Percentiles rank a stretch among this genome's conserved stretches.
Evolutionary conservation across 768 basidiomycete genomes (phyloP).

Genomic region (Amanita pseudoporphyria): DNA sequence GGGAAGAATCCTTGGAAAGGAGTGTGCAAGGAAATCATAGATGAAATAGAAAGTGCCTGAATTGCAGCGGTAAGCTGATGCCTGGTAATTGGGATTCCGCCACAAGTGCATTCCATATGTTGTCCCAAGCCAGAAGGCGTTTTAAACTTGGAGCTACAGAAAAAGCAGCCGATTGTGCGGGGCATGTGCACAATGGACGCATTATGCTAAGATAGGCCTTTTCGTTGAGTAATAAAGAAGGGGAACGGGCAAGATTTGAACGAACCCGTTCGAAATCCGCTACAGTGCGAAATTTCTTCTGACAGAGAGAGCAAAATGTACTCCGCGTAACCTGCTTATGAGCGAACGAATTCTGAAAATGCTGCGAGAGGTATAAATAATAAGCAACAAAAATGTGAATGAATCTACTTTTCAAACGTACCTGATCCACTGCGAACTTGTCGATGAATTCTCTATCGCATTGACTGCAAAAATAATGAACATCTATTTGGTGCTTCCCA

Average conservation of each 20-base stretch:
- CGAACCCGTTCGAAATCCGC: neutral
- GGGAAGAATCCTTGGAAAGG: conserved; percentile 16
- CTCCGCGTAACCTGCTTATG: neutral
- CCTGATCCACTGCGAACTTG: conserved; percentile 1
- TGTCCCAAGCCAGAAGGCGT: conserved; percentile 25
- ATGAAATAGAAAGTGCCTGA: conserved; percentile 21
- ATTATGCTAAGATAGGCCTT: neutral
- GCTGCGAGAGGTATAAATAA: neutral
- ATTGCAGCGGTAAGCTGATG: conserved; percentile 27
- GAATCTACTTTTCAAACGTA: neutral
- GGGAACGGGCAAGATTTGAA: neutral
- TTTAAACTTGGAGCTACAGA: conserved; percentile 23
- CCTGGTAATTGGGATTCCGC: conserved; percentile 19
- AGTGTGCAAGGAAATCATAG: conserved; percentile 26
- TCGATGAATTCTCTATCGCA: no score
- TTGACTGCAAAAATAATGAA: no score
- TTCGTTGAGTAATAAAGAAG: neutral
- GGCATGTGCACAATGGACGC: neutral
- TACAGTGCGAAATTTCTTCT: neutral
- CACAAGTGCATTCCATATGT: conserved; percentile 32
- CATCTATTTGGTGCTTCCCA: neutral
- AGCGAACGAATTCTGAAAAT: neutral
- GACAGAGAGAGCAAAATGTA: neutral
- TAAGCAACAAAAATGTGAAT: neutral
- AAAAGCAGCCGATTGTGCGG: neutral